phyloP scores from a whole-genome alignment of 2,329 filamentous ascomycete genomes.

The Cladorrhinum sp. region DNA sequence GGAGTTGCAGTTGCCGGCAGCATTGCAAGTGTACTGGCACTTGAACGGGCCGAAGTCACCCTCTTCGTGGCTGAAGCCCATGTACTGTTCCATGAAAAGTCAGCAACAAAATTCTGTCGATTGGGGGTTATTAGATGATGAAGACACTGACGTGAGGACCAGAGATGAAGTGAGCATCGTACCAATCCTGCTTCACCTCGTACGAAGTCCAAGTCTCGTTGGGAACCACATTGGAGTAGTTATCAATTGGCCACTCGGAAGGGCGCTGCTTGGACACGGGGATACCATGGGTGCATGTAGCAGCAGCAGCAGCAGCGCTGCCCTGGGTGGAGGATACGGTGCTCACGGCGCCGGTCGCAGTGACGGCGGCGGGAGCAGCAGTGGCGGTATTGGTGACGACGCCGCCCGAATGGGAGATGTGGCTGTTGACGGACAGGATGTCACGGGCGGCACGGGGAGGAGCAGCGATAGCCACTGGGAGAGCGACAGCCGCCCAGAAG shows the following conservation, averaged over 20 bases:
- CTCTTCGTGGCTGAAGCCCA: conserved; percentile 18
- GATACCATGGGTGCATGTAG: conserved; percentile 21
- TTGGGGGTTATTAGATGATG: too few relatives aligned
- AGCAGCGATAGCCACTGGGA: background rate
- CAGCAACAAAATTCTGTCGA: background rate
- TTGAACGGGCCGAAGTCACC: conserved; percentile 30
- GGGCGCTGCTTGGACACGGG: conserved; percentile 17
- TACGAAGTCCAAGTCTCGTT: conserved; percentile 21
- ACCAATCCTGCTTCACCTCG: conserved; percentile 19
- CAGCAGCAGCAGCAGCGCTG: conserved; percentile 4
- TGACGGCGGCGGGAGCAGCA: background rate
- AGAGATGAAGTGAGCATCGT: conserved; percentile 22
- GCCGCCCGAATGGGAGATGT: background rate
- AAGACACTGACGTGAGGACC: conserved; percentile 25
- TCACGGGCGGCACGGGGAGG: background rate
- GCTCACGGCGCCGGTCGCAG: background rate
- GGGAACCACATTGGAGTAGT: conserved; percentile 23
- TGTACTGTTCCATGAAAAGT: conserved; percentile 11
- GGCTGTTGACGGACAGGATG: background rate
- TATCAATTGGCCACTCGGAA: conserved; percentile 16
- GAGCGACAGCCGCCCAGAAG: background rate
- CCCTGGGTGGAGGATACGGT: too few relatives aligned
- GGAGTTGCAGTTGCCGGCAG: conserved; percentile 23
- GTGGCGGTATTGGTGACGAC: background rate
- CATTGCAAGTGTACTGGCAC: conserved; percentile 33